These are phyloP conservation scores for Boletellus ananas DNA, from an alignment of 768 basidiomycete genomes.

Conservation along the genomic window DNA sequence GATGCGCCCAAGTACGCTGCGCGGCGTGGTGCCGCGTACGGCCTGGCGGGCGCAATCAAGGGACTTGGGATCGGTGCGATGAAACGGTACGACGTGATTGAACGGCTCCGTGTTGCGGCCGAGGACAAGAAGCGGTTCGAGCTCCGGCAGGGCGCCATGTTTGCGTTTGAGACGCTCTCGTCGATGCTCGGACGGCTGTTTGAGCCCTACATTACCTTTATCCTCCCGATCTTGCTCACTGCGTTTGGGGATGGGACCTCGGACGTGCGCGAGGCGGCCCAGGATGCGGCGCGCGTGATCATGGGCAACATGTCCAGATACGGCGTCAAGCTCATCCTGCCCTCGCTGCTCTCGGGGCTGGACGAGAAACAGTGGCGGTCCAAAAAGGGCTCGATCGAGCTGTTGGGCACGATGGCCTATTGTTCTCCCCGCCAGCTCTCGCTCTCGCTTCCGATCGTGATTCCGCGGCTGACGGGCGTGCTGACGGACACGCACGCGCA, in stretches of 20 bases:
- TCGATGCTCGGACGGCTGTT: conserved; percentile 83
- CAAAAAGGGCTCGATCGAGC: conserved; percentile 95
- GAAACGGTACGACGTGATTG: conserved; percentile 79
- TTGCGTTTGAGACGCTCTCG: conserved; percentile 90
- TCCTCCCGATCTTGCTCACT: conserved; percentile 77
- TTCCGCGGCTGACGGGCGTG: conserved; percentile 91
- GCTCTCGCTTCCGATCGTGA: conserved; percentile 91
- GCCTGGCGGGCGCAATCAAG: conserved; percentile 86
- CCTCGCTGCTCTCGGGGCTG: conserved; percentile 81
- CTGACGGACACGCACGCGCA: conserved; percentile 97
- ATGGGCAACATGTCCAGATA: conserved; percentile 95
- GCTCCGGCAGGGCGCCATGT: conserved; percentile 89
- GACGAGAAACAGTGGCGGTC: conserved; percentile 99
- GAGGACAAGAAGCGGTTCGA: conserved; percentile 91
- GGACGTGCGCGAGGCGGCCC: conserved; percentile 91
- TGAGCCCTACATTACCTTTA: conserved; percentile 86
- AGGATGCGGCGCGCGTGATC: conserved; percentile 88
- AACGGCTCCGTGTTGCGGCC: conserved; percentile 64
- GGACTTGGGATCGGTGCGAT: conserved; percentile 85
- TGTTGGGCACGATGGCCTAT: conserved; percentile 98
- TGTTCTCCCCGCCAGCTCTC: conserved; percentile 95
- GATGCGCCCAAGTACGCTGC: conserved; percentile 82
- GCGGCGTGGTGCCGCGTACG: conserved; percentile 97
- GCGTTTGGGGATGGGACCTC: conserved; percentile 82
- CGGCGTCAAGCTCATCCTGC: conserved; percentile 93